A percentile compares a stretch with the other conserved stretches of the same genome.
Conservation (phyloP, 208 protist species). For the Trichomonas vaginalis region DNA sequence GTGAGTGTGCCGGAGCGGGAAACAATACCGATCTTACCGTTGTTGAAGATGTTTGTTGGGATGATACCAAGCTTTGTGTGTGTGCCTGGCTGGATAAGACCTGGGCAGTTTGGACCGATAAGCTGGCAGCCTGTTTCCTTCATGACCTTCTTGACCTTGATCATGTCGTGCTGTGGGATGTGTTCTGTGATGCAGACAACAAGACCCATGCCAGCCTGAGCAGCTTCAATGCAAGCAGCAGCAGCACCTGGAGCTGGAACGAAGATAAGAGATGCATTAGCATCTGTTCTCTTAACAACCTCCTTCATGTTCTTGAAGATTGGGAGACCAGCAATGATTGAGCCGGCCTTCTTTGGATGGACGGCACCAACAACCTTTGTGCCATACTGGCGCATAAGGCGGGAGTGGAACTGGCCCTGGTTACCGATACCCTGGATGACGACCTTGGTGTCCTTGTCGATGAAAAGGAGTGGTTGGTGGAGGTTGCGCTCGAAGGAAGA, state of each 20-base stretch:
- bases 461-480: not conserved
- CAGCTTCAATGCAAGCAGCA: conserved; percentile 76
- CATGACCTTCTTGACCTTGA: conserved; percentile 34
- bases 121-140: conserved; percentile 43
- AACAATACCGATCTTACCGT: conserved; percentile 92
- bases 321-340: conserved; percentile 69
- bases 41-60: conserved; percentile 91
- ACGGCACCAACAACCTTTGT: conserved; percentile 92
- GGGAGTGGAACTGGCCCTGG: conserved; percentile 62
- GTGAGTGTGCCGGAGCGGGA: conserved; percentile 95
- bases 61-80: conserved; percentile 99
- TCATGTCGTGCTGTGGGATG: conserved; percentile 85
- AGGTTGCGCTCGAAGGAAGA: not conserved
- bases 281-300: conserved; percentile 65
- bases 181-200: conserved; percentile 94
- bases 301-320: conserved; percentile 69
- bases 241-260: conserved; percentile 80
- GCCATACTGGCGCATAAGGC: conserved; percentile 85
- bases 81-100: conserved; percentile 59
- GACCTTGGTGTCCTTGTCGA: not conserved
- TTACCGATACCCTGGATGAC: conserved; percentile 4
- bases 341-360: conserved; percentile 78
- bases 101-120: conserved; percentile 92
- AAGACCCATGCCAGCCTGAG: conserved; percentile 81
- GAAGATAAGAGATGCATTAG: conserved; percentile 82